These are phyloP conservation scores for Apostasia ramifera DNA, from an alignment of 106 monocot genomes.

Conservation along the genomic window DNA sequence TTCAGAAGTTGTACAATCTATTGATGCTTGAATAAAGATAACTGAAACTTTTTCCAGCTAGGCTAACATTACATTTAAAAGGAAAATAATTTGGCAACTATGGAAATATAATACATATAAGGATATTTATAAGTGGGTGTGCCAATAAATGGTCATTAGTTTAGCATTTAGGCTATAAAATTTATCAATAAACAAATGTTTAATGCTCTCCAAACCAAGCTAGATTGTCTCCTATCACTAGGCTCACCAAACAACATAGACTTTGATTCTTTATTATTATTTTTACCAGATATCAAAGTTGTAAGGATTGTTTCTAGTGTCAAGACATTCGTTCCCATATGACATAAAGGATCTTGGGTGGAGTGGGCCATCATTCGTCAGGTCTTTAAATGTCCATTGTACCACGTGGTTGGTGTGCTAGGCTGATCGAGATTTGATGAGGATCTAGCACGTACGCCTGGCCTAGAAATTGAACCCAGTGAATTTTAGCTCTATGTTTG, in stretches of 20 bases:
- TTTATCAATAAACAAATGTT: no score
- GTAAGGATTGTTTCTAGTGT: background rate
- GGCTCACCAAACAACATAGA: background rate
- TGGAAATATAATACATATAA: no score
- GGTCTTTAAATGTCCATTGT: constrained; percentile 13
- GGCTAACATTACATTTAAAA: no score
- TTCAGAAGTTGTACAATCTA: no score
- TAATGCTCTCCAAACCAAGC: no score
- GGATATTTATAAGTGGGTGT: no score
- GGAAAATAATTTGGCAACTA: no score
- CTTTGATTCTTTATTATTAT: background rate
- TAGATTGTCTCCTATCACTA: no score
- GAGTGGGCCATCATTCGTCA: constrained; percentile 11
- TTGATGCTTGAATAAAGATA: no score
- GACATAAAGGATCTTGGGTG: background rate
- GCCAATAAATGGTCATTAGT: no score
- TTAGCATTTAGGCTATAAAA: no score
- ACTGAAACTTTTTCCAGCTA: no score
- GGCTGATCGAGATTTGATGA: constrained; percentile 18
- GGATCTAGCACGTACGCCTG: background rate
- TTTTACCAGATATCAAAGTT: background rate
- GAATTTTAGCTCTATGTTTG: background rate
- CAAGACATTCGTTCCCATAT: constrained; percentile 3
- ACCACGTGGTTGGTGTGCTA: constrained; percentile 26
- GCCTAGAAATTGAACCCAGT: background rate